phyloP scores from a whole-genome alignment of 2,329 filamentous ascomycete species.

The Hypoxylon sp. region DNA sequence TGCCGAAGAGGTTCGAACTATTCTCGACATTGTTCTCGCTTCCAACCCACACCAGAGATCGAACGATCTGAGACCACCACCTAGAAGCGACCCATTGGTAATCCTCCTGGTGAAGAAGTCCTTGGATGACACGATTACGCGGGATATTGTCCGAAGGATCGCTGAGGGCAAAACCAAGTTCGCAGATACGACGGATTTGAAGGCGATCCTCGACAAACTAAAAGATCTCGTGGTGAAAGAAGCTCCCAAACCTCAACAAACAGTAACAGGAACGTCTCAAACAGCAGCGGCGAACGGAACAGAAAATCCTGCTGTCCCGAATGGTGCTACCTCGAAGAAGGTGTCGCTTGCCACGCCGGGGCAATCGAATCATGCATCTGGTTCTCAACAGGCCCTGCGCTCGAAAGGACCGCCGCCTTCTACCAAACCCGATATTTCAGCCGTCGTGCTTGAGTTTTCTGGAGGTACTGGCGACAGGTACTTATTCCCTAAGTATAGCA shows the following conservation, averaged over 20 bases:
- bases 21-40: constrained; percentile 71
- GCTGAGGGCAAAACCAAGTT: constrained; percentile 66
- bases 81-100: constrained; percentile 69
- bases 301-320: constrained; percentile 53
- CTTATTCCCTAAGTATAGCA: constrained; percentile 83
- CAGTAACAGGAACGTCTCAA: constrained; percentile 43
- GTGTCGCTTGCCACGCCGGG: constrained; percentile 44
- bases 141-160: constrained; percentile 68
- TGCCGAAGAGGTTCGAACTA: constrained; percentile 71
- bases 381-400: constrained; percentile 68
- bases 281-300: constrained; percentile 51
- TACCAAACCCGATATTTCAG: constrained; percentile 72
- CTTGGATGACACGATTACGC: constrained; percentile 66
- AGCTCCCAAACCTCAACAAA: constrained; percentile 47
- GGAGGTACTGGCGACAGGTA: constrained; percentile 80
- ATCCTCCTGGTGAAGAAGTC: constrained; percentile 71
- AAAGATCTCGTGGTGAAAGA: constrained; percentile 61
- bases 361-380: constrained; percentile 39
- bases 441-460: constrained; percentile 78
- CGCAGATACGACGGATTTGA: constrained; percentile 69
- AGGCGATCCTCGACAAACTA: constrained; percentile 66
- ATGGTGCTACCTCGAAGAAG: constrained; percentile 54
- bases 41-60: constrained; percentile 72
- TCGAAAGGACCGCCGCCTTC: constrained; percentile 71
- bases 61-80: constrained; percentile 66